A percentile compares a stretch with the other conserved stretches of the same genome.
phyloP scores from a whole-genome alignment of 148 eudicot species.

The Polygonum maritimum region DNA sequence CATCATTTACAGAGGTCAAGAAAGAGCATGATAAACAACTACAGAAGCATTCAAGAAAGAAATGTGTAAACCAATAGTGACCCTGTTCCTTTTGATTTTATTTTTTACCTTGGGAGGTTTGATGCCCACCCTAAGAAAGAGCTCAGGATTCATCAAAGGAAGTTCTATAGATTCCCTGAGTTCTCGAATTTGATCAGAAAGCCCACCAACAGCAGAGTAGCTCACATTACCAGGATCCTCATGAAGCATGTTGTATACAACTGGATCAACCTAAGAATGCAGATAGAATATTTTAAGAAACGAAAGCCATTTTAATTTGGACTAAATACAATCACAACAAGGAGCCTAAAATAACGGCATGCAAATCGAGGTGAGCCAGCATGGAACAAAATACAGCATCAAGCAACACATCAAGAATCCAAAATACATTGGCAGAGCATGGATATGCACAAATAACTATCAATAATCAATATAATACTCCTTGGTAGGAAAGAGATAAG shows the following conservation, averaged over 20 bases:
- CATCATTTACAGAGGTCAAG: background rate
- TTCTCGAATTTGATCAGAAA: constrained; percentile 95
- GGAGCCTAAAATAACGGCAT: background rate
- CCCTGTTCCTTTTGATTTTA: background rate
- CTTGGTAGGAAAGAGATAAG: background rate
- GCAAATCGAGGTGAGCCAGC: background rate
- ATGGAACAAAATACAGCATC: background rate
- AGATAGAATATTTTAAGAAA: background rate
- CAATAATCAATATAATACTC: background rate
- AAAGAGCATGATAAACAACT: background rate
- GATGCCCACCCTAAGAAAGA: constrained; percentile 90
- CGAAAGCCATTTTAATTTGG: background rate
- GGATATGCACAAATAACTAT: background rate
- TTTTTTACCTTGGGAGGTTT: constrained; percentile 92
- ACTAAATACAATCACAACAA: background rate
- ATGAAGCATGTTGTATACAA: constrained; percentile 99
- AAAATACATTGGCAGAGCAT: background rate
- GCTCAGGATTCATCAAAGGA: constrained; percentile 98
- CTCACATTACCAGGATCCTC: constrained; percentile 98
- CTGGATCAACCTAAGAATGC: constrained; percentile 79
- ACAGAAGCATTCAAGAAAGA: background rate
- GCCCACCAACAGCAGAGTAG: constrained; percentile 96
- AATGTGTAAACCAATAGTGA: background rate
- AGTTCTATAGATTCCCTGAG: constrained; percentile 94
- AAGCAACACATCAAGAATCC: background rate